phyloP scores from a whole-genome alignment of 2,329 filamentous ascomycete species.

The Nemania abortiva region DNA sequence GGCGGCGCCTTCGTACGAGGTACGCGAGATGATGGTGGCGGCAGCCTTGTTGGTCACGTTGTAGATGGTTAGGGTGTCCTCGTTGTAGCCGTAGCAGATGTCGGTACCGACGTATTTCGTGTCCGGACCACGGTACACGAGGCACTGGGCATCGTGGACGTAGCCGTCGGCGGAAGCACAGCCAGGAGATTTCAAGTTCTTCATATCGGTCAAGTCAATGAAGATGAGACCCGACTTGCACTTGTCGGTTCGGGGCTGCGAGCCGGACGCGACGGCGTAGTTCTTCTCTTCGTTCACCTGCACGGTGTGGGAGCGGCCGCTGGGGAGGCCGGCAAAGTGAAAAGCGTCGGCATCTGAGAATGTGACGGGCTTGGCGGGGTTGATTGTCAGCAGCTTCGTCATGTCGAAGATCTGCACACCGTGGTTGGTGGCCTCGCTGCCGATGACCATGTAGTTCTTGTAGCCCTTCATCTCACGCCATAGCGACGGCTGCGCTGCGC shows the following conservation, averaged over 20 bases:
- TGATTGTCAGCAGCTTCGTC: constrained; percentile 65
- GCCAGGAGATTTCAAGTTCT: constrained; percentile 65
- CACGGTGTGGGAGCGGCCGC: constrained; percentile 60
- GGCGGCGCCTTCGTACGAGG: constrained; percentile 64
- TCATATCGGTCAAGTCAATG: constrained; percentile 66
- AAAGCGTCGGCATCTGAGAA: constrained; percentile 60
- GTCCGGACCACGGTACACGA: constrained; percentile 66
- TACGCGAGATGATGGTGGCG: constrained; percentile 60
- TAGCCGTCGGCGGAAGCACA: constrained; percentile 68
- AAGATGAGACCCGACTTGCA: constrained; percentile 69
- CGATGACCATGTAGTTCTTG: constrained; percentile 55
- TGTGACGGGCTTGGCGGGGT: constrained; percentile 56
- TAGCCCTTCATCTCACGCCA: constrained; percentile 66
- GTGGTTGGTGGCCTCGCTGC: constrained; percentile 60
- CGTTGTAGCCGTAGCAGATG: constrained; percentile 69
- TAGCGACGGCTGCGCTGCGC: constrained; percentile 57
- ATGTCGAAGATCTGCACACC: constrained; percentile 74
- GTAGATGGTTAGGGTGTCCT: constrained; percentile 63
- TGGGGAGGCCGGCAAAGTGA: constrained; percentile 57
- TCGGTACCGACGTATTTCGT: constrained; percentile 59
- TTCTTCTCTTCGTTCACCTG: constrained; percentile 60
- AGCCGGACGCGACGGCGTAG: constrained; percentile 60
- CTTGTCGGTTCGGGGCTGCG: constrained; percentile 54
- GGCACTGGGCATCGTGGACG: constrained; percentile 71
- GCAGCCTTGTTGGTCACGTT: constrained; percentile 62